Evolutionary conservation across 2,329 filamentous ascomycete genomes (phyloP), one percentile per base, ranked within the genome.

Genomic region (Botrytis hyacinthi): DNA sequence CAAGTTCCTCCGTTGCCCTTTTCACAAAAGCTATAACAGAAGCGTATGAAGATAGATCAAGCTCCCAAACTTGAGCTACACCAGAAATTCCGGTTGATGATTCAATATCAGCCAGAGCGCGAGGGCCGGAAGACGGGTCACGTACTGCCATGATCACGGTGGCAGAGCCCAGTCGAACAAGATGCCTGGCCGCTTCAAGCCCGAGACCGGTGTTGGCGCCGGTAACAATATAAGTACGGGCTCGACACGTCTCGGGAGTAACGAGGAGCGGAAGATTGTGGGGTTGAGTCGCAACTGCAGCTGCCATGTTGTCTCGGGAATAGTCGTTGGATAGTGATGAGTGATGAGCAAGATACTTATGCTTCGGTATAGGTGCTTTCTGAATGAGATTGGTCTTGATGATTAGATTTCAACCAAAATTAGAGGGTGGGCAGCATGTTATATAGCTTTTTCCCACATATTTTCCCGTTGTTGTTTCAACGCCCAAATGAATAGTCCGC

Each of bases 151-250:
- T 78, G 35, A 86, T 81, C 4, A 86, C 77, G 20, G 78, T 82
- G 0, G 78, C 77, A 6, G 82, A 74, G 1, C 82, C 81, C 2
- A 83, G 80, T 0, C 63, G 69, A 26, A 83, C 79, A 2, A 85
- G 78, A 59, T 85, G 82, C 1, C 79, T 78, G 20, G 81, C 80
- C 0, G 84, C 80, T 75, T 84, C 84, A 0, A 83, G 78, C 1
- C 84, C 84, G 0, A 86, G 78, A 2, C 85, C 84, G 7, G 79
- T 79, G 72, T 84, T 86, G 61, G 83, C 80, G n/a, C 84, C 85
- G 5, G 75, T 75, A 22, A 76, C 57, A 46, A 76, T 62, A n/a
- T 71, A 73, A 10, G 26, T 70, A 9, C 22, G 20, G 1, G 46
- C 66, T 46, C n/a, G 37, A 40, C 37, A 73, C 60, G 42, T 73